Conservation (phyloP, 2,329 filamentous ascomycete genomes). For the Sporothrix brasiliensis region DNA sequence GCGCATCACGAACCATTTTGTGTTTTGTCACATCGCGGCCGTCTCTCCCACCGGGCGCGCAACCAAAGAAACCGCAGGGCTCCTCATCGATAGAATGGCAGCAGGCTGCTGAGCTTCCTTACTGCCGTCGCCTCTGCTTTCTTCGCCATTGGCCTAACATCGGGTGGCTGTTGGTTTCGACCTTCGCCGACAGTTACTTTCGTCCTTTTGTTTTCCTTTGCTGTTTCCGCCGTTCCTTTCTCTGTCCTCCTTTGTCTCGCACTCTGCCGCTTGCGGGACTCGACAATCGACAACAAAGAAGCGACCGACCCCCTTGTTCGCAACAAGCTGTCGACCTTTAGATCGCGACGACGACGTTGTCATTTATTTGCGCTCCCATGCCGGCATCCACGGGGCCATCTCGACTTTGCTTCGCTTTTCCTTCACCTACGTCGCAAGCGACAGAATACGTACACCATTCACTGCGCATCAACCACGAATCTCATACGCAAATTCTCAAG, state of each 20-base stretch:
- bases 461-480: background rate
- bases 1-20: conserved; percentile 3
- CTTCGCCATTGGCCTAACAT: background rate
- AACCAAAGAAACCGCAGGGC: background rate
- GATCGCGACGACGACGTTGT: background rate
- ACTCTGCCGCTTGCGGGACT: conserved; percentile 26
- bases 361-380: conserved; percentile 5
- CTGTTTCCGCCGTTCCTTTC: background rate
- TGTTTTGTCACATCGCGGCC: background rate
- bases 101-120: conserved; percentile 23
- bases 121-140: conserved; percentile 2
- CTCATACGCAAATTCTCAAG: background rate
- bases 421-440: background rate
- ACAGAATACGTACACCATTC: background rate
- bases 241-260: background rate
- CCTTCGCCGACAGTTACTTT: conserved; percentile 6
- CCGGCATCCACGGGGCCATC: background rate
- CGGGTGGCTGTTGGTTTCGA: background rate
- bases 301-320: background rate
- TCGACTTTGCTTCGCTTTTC: background rate
- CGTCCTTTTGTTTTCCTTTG: conserved; percentile 19
- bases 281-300: conserved; percentile 27
- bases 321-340: background rate
- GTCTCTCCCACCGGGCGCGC: background rate
- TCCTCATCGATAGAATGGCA: conserved; percentile 14